phyloP scores from a whole-genome alignment of 2,329 filamentous ascomycete species.

The Fusarium decemcellulare region DNA sequence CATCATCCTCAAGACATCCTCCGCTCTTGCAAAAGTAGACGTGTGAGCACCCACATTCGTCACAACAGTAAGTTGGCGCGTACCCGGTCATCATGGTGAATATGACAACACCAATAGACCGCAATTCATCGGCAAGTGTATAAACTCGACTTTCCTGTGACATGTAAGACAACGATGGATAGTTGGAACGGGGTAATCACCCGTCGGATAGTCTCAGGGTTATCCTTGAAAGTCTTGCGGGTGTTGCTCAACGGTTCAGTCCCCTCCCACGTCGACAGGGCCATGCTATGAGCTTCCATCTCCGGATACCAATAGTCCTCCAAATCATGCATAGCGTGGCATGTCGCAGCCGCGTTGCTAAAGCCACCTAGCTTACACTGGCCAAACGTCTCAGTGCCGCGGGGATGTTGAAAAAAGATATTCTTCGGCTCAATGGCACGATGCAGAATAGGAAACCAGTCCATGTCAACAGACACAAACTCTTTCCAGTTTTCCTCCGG shows the following conservation, averaged over 20 bases:
- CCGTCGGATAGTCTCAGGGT: constrained; percentile 23
- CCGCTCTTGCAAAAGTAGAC: constrained; percentile 48
- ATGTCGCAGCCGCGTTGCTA: constrained; percentile 56
- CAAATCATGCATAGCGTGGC: constrained; percentile 43
- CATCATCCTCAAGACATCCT: constrained; percentile 45
- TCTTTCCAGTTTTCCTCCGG: constrained; percentile 19
- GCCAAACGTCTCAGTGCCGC: constrained; percentile 65
- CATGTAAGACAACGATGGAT: background rate
- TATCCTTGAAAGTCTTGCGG: constrained; percentile 1
- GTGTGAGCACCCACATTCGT: constrained; percentile 43
- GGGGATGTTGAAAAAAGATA: constrained; percentile 65
- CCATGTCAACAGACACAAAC: constrained; percentile 47
- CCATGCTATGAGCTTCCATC: constrained; percentile 9
- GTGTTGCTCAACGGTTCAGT: constrained; percentile 20
- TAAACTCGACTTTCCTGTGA: constrained; percentile 51
- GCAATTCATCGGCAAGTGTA: constrained; percentile 55
- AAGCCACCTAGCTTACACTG: constrained; percentile 68
- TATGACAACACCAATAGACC: constrained; percentile 54
- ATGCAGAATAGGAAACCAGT: constrained; percentile 69
- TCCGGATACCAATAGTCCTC: background rate
- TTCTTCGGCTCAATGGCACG: constrained; percentile 62
- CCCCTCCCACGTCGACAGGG: constrained; percentile 34
- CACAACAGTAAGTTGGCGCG: constrained; percentile 30
- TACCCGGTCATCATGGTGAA: constrained; percentile 59
- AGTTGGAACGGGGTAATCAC: constrained; percentile 7